These are phyloP conservation scores for Flaveria sonorensis DNA, from an alignment of 129 eudicot species.

Conservation along the genomic window DNA sequence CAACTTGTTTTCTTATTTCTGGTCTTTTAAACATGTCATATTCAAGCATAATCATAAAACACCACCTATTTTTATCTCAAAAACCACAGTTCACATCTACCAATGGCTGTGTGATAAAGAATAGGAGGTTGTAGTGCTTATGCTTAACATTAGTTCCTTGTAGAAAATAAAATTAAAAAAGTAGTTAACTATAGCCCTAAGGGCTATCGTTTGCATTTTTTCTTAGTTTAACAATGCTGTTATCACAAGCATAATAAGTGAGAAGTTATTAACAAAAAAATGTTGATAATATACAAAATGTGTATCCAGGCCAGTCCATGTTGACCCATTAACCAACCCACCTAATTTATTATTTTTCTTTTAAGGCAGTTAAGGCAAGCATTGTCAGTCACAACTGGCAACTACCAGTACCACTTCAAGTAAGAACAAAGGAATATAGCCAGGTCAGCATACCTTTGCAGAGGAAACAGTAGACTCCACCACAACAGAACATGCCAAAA, in stretches of 20 bases:
- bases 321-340: neutral
- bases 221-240: neutral
- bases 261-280: neutral
- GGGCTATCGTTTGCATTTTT: neutral
- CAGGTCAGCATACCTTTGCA: conserved; percentile 60
- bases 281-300: neutral
- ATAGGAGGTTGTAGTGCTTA: neutral
- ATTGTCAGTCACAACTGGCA: neutral
- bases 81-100: neutral
- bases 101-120: neutral
- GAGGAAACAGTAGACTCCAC: conserved; percentile 76
- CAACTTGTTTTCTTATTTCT: neutral
- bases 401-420: neutral
- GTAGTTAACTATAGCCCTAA: neutral
- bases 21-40: no score
- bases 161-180: neutral
- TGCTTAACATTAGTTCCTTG: neutral
- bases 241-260: neutral
- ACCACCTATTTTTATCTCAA: neutral
- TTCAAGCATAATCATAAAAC: neutral
- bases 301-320: neutral
- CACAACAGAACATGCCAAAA: conserved; percentile 88
- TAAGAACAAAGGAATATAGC: neutral
- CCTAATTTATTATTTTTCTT: neutral
- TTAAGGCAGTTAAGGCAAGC: neutral